These are phyloP conservation scores for Drosera capensis DNA, from an alignment of 148 eudicot species.

Conservation along the genomic window DNA sequence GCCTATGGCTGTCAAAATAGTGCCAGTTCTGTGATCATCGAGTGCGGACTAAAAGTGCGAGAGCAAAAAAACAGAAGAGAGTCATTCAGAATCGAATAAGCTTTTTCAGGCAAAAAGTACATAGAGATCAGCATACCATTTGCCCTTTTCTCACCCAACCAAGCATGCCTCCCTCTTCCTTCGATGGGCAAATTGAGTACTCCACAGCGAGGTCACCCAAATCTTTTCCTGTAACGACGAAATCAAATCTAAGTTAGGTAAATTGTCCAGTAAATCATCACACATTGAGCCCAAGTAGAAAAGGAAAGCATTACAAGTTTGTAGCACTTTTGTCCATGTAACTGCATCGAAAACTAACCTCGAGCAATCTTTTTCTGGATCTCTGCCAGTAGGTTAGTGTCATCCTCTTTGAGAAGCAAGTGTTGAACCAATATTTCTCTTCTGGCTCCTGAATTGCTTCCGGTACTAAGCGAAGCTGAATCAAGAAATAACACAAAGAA, in stretches of 20 bases:
- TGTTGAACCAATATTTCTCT: conserved; percentile 89
- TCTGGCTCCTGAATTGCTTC: conserved; percentile 36
- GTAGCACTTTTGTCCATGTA: not conserved
- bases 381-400: conserved; percentile 53
- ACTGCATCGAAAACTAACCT: conserved; percentile 28
- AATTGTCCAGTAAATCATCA: not conserved
- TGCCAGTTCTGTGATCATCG: too few relatives aligned
- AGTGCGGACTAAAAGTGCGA: too few relatives aligned
- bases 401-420: conserved; percentile 86
- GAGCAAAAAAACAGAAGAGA: not conserved
- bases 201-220: conserved; percentile 80
- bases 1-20: too few relatives aligned
- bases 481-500: not conserved
- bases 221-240: conserved; percentile 57
- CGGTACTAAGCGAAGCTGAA: conserved; percentile 56
- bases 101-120: conserved; percentile 1
- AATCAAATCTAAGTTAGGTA: not conserved
- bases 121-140: conserved; percentile 50
- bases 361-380: conserved; percentile 56
- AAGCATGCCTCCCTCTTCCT: conserved; percentile 94
- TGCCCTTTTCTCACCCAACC: conserved; percentile 97
- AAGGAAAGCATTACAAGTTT: too few relatives aligned
- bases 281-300: not conserved
- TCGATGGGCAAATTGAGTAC: conserved; percentile 77
- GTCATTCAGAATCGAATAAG: not conserved